phyloP scores from a whole-genome alignment of 352 stramenopile species.

The Phytophthora sp. region DNA sequence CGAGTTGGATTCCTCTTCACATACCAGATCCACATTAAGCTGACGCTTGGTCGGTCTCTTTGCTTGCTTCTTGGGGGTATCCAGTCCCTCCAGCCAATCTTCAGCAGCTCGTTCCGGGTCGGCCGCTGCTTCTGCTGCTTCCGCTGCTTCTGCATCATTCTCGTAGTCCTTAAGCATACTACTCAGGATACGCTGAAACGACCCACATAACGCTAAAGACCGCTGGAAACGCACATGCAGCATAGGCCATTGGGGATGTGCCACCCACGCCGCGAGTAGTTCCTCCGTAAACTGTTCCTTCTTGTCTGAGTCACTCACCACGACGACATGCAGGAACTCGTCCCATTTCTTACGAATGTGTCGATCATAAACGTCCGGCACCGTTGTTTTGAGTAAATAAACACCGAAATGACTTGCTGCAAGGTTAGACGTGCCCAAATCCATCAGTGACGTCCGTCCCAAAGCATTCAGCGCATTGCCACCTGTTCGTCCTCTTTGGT shows the following conservation, averaged over 20 bases:
- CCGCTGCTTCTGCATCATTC: constrained; percentile 28
- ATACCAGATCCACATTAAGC: constrained; percentile 67
- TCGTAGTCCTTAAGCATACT: constrained; percentile 46
- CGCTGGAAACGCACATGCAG: constrained; percentile 64
- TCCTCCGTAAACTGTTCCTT: constrained; percentile 74
- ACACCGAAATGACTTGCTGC: constrained; percentile 65
- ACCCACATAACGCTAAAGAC: constrained; percentile 55
- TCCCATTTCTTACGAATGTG: constrained; percentile 73
- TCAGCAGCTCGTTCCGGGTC: constrained; percentile 29
- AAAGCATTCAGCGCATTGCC: constrained; percentile 14
- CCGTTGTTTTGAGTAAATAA: constrained; percentile 61
- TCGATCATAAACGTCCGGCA: constrained; percentile 69
- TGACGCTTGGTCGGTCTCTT: constrained; percentile 26
- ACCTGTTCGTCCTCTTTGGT: constrained; percentile 40
- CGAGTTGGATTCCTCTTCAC: constrained; percentile 49
- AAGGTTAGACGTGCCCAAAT: constrained; percentile 30
- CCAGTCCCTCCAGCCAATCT: constrained; percentile 32
- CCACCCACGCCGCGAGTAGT: constrained; percentile 57
- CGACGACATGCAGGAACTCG: constrained; percentile 74
- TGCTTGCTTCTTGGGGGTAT: constrained; percentile 29
- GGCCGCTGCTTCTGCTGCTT: constrained; percentile 27
- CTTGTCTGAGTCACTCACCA: constrained; percentile 53
- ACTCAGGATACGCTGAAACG: constrained; percentile 55
- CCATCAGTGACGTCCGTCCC: constrained; percentile 14
- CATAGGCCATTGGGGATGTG: constrained; percentile 67